Conservation (phyloP, 176 grass and related monocot species). For the Zea mays region DNA sequence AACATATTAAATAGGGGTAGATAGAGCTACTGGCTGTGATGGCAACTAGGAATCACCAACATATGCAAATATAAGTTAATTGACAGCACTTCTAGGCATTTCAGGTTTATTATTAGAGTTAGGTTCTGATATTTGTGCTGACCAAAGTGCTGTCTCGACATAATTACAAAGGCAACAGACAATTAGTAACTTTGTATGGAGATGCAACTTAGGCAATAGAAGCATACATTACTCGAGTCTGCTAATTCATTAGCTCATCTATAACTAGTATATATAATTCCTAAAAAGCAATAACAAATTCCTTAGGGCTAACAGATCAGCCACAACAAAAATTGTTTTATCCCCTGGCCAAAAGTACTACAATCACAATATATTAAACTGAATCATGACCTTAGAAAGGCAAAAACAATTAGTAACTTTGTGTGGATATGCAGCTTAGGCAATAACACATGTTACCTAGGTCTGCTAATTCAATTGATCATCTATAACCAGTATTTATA, state of each 20-base stretch:
- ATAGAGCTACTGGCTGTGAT: neutral
- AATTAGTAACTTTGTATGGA: neutral
- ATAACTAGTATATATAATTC: no score
- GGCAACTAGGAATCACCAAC: neutral
- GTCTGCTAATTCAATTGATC: no score
- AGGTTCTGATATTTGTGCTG: neutral
- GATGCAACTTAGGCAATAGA: neutral
- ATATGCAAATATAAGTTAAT: neutral
- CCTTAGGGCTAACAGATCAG: no score
- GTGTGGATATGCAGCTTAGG: no score
- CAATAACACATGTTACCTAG: no score
- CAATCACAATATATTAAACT: conserved; percentile 40
- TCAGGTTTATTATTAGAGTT: neutral
- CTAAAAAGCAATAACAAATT: neutral
- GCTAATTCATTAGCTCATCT: neutral
- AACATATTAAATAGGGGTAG: neutral
- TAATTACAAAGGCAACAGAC: neutral
- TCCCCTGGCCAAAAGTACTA: neutral
- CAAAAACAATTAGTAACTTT: no score
- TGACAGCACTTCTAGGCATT: neutral
- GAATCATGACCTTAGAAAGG: neutral
- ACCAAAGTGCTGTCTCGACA: neutral
- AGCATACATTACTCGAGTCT: neutral
- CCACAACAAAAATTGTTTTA: conserved; percentile 33
- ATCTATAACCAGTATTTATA: no score